These are phyloP conservation scores for Hypoxylon cercidicola DNA, from an alignment of 495 filamentous ascomycete species.

Conservation along the genomic window DNA sequence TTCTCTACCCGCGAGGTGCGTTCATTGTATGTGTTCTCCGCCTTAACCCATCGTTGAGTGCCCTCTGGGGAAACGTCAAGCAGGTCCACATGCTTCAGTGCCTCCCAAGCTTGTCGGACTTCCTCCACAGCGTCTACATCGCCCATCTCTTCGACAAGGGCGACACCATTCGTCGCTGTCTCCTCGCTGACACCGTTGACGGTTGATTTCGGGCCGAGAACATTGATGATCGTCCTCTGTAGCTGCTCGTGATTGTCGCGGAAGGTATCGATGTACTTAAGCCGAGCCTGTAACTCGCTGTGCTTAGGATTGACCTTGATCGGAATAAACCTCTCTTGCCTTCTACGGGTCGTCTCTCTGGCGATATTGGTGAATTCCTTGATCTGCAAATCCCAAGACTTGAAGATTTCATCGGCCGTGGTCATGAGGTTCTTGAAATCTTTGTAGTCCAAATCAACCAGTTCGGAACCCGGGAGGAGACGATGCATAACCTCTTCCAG, in stretches of 20 bases:
- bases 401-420: conserved; percentile 84
- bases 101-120: conserved; percentile 91
- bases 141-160: conserved; percentile 90
- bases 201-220: conserved; percentile 78
- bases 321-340: conserved; percentile 96
- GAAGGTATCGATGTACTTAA: conserved; percentile 94
- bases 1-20: conserved; percentile 96
- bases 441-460: conserved; percentile 90
- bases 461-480: conserved; percentile 82
- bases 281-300: conserved; percentile 82
- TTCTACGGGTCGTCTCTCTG: conserved; percentile 87
- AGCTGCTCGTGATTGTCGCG: conserved; percentile 96
- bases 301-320: conserved; percentile 93
- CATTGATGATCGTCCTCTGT: conserved; percentile 93
- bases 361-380: conserved; percentile 98
- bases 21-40: conserved; percentile 95
- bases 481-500: conserved; percentile 86
- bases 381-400: conserved; percentile 91
- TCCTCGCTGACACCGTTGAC: conserved; percentile 61
- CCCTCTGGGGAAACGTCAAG: conserved; percentile 91
- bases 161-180: conserved; percentile 66
- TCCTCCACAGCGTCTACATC: conserved; percentile 99
- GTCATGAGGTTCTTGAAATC: conserved; percentile 90
- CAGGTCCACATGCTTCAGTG: conserved; percentile 91
- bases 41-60: conserved; percentile 88